Percentiles rank a stretch among this genome's conserved stretches.
Evolutionary conservation across 2,329 filamentous ascomycete genomes (phyloP).

Genomic region (Calonectria multiphialidica): DNA sequence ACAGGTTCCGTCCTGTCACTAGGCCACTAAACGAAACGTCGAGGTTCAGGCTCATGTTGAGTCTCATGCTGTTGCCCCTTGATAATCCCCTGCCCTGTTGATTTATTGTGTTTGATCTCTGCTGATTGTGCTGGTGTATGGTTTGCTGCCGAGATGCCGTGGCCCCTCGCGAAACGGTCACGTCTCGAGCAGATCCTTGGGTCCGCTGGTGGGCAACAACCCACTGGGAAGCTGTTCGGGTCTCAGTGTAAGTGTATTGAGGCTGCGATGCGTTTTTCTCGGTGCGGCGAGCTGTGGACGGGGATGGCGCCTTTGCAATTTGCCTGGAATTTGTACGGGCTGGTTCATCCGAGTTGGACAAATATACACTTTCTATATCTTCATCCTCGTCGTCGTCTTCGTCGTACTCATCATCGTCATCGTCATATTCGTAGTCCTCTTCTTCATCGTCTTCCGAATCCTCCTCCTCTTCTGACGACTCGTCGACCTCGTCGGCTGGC

Average conservation of each 20-base stretch:
- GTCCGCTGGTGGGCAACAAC: conserved; percentile 31
- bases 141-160: conserved; percentile 35
- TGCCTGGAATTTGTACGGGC: not conserved
- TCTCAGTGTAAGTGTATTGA: conserved; percentile 33
- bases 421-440: not conserved
- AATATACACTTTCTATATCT: conserved; percentile 36
- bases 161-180: conserved; percentile 31
- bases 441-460: conserved; percentile 1
- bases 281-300: conserved; percentile 1
- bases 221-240: conserved; percentile 38
- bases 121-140: conserved; percentile 29
- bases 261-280: conserved; percentile 16
- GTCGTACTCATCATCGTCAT: not conserved
- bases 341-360: conserved; percentile 31
- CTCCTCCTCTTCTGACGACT: conserved; percentile 25
- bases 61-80: conserved; percentile 37
- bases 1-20: conserved; percentile 40
- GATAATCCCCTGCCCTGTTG: conserved; percentile 13
- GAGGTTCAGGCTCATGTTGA: conserved; percentile 42
- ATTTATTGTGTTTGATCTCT: conserved; percentile 1
- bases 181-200: conserved; percentile 14
- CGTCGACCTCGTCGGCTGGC: conserved; percentile 6
- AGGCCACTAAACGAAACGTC: conserved; percentile 41
- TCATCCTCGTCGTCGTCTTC: conserved; percentile 16
- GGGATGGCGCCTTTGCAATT: not conserved